These are phyloP conservation scores for Selaginella tamariscina DNA, from an alignment of 75 land plant genomes.

Conservation along the genomic window DNA sequence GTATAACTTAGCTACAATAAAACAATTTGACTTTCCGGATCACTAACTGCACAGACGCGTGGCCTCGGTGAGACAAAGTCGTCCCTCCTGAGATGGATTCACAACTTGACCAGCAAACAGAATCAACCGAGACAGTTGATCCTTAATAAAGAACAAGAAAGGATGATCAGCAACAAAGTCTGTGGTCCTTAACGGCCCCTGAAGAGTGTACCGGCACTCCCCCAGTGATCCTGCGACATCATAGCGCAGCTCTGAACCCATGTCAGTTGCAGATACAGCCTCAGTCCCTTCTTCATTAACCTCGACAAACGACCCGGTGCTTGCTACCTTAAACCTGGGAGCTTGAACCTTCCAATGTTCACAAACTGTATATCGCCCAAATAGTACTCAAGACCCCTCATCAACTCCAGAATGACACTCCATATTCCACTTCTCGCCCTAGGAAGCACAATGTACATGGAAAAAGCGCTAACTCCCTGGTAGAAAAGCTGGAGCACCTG, in stretches of 20 bases:
- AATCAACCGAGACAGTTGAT: constrained; percentile 53
- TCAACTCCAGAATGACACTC: constrained; percentile 32
- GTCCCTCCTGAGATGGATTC: too few species aligned
- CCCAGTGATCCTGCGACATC: too few species aligned
- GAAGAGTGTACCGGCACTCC: too few species aligned
- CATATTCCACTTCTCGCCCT: constrained; percentile 51
- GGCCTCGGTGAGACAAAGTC: too few species aligned
- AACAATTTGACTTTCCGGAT: too few species aligned
- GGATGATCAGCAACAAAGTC: constrained; percentile 91
- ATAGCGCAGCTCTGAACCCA: too few species aligned
- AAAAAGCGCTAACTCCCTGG: constrained; percentile 51
- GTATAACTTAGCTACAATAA: too few species aligned
- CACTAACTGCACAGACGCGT: too few species aligned
- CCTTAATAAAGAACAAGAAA: constrained; percentile 62
- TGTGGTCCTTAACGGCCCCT: too few species aligned
- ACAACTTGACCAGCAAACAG: constrained; percentile 61
- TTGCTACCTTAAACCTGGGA: constrained; percentile 62
- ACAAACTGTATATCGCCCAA: constrained; percentile 38
- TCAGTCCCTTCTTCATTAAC: constrained; percentile 96
- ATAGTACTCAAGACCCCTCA: constrained; percentile 34
- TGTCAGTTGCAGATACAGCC: constrained; percentile 81
- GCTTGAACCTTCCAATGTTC: constrained; percentile 33
- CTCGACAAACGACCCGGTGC: constrained; percentile 52
- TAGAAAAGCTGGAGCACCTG: constrained; percentile 51
- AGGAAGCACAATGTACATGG: constrained; percentile 81